phyloP scores from a whole-genome alignment of 2,329 filamentous ascomycete genomes.

The Harringtonia aguacate region DNA sequence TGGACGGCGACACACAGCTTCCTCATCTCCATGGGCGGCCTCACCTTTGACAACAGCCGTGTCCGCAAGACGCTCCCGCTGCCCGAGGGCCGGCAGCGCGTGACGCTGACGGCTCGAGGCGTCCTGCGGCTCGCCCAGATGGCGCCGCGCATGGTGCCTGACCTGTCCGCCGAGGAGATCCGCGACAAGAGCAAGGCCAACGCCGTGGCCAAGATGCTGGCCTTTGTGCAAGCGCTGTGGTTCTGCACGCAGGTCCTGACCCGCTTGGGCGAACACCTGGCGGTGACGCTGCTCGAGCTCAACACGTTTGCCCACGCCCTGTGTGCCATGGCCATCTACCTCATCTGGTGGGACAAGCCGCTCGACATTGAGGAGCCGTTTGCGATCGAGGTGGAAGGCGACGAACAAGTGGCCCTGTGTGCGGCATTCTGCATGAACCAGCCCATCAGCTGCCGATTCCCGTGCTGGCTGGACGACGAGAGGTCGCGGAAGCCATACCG shows the following conservation, averaged over 20 bases:
- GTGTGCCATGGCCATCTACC: constrained; percentile 19
- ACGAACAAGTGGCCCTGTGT: background rate
- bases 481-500: background rate
- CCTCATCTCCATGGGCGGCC: background rate
- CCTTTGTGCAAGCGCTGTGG: constrained; percentile 23
- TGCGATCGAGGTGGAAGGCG: background rate
- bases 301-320: constrained; percentile 20
- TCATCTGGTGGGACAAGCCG: constrained; percentile 21
- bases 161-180: background rate
- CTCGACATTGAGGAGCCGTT: constrained; percentile 3
- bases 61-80: background rate
- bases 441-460: background rate
- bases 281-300: constrained; percentile 21
- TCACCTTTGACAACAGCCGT: background rate
- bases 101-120: background rate
- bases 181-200: constrained; percentile 21
- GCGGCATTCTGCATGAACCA: background rate
- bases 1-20: background rate
- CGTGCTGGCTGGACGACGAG: background rate
- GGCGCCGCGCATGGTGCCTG: background rate
- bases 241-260: constrained; percentile 21
- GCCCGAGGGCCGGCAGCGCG: background rate
- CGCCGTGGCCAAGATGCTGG: constrained; percentile 18
- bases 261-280: constrained; percentile 17
- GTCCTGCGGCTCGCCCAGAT: background rate